Conservation (phyloP, 2,329 filamentous ascomycete species). For the Trichoderma oligosporum region DNA sequence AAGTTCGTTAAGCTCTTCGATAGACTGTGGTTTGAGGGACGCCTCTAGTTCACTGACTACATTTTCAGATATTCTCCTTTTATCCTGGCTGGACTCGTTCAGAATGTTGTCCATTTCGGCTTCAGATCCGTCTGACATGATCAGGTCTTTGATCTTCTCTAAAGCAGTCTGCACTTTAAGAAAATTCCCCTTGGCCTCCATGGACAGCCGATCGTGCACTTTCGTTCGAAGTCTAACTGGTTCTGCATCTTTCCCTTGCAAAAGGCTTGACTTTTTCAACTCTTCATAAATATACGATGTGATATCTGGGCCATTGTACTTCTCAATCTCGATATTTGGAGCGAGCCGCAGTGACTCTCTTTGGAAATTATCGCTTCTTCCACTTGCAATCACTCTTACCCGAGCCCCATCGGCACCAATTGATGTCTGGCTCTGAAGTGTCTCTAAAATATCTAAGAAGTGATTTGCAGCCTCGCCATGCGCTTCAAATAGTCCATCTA, state of each 20-base stretch:
- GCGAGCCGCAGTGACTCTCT: background rate
- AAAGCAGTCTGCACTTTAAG: background rate
- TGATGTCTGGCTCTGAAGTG: background rate
- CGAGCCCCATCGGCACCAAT: background rate
- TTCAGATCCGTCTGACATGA: slow-evolving; percentile 4
- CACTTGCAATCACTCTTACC: background rate
- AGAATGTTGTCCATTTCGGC: background rate
- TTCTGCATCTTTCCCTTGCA: background rate
- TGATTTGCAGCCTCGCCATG: background rate
- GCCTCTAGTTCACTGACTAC: background rate
- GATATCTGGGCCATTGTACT: background rate
- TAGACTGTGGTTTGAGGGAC: background rate
- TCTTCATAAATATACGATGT: background rate
- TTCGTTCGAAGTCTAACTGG: background rate
- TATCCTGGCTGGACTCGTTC: background rate
- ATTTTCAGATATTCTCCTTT: background rate
- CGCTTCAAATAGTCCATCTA: background rate
- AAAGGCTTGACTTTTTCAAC: background rate
- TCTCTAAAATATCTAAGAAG: background rate
- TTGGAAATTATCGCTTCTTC: background rate
- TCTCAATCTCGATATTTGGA: background rate
- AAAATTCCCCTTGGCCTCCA: slow-evolving; percentile 1
- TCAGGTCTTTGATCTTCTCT: slow-evolving; percentile 3
- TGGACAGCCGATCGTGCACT: background rate
- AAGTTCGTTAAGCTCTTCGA: background rate